Evolutionary conservation across 1,284 basidiomycete genomes (phyloP).

Genomic region (Phellopilus nigrolimitatus): DNA sequence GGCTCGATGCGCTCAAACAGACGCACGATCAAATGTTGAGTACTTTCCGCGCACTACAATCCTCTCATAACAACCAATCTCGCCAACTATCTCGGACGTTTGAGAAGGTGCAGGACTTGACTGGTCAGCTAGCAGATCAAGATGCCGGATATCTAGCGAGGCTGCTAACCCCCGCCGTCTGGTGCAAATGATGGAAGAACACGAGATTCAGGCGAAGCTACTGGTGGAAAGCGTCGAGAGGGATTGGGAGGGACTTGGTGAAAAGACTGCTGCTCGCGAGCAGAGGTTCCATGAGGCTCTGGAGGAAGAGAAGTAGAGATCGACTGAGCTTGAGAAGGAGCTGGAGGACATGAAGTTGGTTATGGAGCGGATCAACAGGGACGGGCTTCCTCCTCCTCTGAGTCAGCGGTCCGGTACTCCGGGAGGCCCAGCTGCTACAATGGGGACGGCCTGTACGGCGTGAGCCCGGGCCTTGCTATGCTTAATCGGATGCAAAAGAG

Average conservation of each 20-base stretch:
- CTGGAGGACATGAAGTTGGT: slow-evolving; percentile 59
- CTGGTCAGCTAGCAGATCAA: slow-evolving; percentile 70
- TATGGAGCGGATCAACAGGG: slow-evolving; percentile 58
- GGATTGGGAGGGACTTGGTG: slow-evolving; percentile 70
- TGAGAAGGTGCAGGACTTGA: slow-evolving; percentile 65
- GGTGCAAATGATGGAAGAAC: slow-evolving; percentile 75
- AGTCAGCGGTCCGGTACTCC: slow-evolving; percentile 34
- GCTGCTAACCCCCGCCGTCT: slow-evolving; percentile 66
- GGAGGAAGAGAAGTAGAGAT: slow-evolving; percentile 53
- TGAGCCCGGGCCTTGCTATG: slow-evolving; percentile 84
- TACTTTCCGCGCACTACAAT: slow-evolving; percentile 65
- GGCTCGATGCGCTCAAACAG: slow-evolving; percentile 64
- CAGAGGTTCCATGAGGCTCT: slow-evolving; percentile 59
- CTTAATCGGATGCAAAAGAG: slow-evolving; percentile 71
- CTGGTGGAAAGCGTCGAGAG: slow-evolving; percentile 75
- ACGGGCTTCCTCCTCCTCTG: slow-evolving; percentile 58
- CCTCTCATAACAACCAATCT: slow-evolving; percentile 59
- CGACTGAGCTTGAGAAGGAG: slow-evolving; percentile 59
- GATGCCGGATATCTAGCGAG: slow-evolving; percentile 76
- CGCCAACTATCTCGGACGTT: slow-evolving; percentile 68
- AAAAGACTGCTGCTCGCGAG: slow-evolving; percentile 65
- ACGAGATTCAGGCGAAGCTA: slow-evolving; percentile 73
- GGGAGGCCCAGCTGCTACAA: slow-evolving; percentile 28
- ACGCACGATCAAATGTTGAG: slow-evolving; percentile 56
- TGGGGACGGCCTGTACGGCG: slow-evolving; percentile 54